These are phyloP conservation scores for Beauveria sp. DNA, from an alignment of 2,329 filamentous ascomycete genomes.

Conservation along the genomic window DNA sequence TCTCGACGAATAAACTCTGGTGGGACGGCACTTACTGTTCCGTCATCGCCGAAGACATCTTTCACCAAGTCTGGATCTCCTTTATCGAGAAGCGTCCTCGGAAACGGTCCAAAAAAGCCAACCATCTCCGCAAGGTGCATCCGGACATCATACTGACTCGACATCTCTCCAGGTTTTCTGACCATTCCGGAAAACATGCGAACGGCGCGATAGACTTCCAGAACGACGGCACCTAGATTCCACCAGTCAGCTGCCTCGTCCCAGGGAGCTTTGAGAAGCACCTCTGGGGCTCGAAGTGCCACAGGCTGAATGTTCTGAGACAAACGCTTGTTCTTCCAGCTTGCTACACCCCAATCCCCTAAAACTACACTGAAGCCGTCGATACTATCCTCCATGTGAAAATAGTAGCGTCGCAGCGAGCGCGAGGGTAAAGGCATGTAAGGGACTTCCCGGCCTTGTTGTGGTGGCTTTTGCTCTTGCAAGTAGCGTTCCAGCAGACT, in stretches of 20 bases:
- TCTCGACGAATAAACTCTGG: not conserved
- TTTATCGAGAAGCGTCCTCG: constrained; percentile 11
- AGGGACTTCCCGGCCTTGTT: not conserved
- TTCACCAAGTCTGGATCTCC: constrained; percentile 10
- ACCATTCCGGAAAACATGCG: constrained; percentile 13
- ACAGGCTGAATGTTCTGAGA: constrained; percentile 17
- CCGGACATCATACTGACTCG: constrained; percentile 11
- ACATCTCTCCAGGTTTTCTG: not conserved
- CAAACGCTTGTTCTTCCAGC: constrained; percentile 16
- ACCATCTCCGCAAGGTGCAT: constrained; percentile 15
- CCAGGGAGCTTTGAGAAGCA: constrained; percentile 18
- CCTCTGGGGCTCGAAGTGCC: constrained; percentile 18
- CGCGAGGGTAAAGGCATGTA: constrained; percentile 12
- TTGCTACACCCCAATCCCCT: constrained; percentile 17
- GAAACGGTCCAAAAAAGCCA: constrained; percentile 16
- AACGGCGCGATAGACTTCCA: constrained; percentile 14
- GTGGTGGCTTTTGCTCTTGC: not conserved
- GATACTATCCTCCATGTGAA: constrained; percentile 3
- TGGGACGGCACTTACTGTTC: not conserved
- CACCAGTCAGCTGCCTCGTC: constrained; percentile 15
- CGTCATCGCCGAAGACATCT: constrained; percentile 10
- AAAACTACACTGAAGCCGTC: constrained; percentile 13
- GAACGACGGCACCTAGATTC: constrained; percentile 17
- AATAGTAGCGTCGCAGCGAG: constrained; percentile 13
- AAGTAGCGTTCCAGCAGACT: constrained; percentile 14